Conservation (phyloP, 2,329 filamentous ascomycete genomes). For the Pseudogymnoascus sp. region DNA sequence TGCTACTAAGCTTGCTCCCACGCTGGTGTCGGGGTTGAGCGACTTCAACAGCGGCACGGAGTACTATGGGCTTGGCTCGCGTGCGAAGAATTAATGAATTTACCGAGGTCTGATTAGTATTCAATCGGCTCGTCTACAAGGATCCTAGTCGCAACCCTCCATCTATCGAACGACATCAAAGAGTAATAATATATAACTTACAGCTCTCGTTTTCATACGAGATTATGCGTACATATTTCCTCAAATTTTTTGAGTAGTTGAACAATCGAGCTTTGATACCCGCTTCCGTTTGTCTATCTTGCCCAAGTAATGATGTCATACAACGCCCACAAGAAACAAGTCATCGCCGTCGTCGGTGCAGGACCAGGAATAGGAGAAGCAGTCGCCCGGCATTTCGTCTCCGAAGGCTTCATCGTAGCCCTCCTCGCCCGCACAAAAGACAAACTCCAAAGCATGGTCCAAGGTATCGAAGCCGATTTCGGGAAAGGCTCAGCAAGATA, state of each 20-base stretch:
- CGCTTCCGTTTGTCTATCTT: no score
- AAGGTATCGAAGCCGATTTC: constrained; percentile 14
- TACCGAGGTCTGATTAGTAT: constrained; percentile 3
- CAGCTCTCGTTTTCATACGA: no score
- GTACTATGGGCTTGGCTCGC: no score
- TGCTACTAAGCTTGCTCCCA: no score
- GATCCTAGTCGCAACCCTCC: no score
- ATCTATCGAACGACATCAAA: no score
- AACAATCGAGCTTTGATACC: no score
- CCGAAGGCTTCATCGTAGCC: constrained; percentile 18
- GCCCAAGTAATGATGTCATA: constrained; percentile 11
- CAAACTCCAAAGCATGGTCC: constrained; percentile 17
- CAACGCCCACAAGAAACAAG: constrained; percentile 15
- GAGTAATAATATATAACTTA: no score
- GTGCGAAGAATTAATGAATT: no score
- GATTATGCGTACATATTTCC: no score
- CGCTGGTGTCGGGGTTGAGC: no score
- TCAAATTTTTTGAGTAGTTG: neutral
- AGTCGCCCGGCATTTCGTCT: constrained; percentile 17
- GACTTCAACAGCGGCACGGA: no score
- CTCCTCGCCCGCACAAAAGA: constrained; percentile 19
- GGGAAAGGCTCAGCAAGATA: constrained; percentile 15
- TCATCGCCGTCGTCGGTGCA: constrained; percentile 19
- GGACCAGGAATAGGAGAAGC: constrained; percentile 20
- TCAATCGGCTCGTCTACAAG: neutral